phyloP scores from a whole-genome alignment of 2,329 filamentous ascomycete genomes.

The Aureobasidium sp. region DNA sequence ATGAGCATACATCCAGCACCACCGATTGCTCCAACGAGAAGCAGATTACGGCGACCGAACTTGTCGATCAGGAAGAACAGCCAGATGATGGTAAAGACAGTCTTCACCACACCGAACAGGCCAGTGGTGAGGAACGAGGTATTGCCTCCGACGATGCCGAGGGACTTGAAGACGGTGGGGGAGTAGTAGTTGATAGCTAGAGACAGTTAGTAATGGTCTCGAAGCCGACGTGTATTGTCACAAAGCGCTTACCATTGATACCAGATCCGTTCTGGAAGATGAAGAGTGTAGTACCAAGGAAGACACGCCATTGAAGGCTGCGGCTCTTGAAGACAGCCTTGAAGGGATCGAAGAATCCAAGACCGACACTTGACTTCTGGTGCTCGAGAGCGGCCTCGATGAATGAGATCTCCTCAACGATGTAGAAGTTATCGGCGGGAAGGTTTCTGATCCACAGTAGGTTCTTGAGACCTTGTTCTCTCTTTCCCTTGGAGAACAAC shows the following conservation, averaged over 20 bases:
- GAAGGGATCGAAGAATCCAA: constrained; percentile 25
- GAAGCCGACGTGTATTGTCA: too few relatives aligned
- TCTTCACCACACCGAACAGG: constrained; percentile 33
- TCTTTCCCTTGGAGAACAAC: constrained; percentile 47
- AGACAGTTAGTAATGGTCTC: too few relatives aligned
- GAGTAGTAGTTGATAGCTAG: constrained; percentile 61
- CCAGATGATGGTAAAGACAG: constrained; percentile 42
- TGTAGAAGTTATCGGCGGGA: constrained; percentile 67
- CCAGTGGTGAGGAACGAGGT: constrained; percentile 63
- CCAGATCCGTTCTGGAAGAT: constrained; percentile 25
- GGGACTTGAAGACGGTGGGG: constrained; percentile 72
- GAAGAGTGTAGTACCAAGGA: constrained; percentile 27
- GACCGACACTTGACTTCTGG: constrained; percentile 10
- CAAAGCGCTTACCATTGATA: constrained; percentile 12
- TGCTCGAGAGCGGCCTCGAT: constrained; percentile 76
- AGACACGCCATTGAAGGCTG: constrained; percentile 25
- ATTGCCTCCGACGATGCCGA: constrained; percentile 68
- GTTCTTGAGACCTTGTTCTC: constrained; percentile 46
- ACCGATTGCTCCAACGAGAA: constrained; percentile 54
- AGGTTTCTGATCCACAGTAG: constrained; percentile 72
- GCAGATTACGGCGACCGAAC: constrained; percentile 44
- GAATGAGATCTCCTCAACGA: constrained; percentile 76
- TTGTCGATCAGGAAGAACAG: constrained; percentile 44
- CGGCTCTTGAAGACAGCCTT: constrained; percentile 22
- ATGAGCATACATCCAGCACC: constrained; percentile 58